phyloP scores from a whole-genome alignment of 129 eudicot species.

The Scalesia atractyloides region DNA sequence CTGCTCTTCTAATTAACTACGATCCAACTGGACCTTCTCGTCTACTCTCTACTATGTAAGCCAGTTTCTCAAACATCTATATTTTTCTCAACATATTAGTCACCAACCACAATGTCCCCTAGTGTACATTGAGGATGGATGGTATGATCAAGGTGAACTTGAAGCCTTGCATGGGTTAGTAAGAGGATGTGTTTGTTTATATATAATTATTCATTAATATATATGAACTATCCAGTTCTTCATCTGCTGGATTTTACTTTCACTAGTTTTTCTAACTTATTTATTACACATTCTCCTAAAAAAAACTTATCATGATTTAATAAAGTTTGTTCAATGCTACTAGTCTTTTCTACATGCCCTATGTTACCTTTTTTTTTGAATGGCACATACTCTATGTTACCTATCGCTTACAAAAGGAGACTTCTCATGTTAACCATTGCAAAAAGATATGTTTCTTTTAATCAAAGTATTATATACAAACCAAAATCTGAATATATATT shows the following conservation, averaged over 20 bases:
- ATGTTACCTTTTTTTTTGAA: too few relatives aligned
- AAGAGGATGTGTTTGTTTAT: background rate
- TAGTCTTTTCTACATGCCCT: too few relatives aligned
- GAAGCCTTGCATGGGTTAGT: background rate
- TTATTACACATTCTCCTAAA: background rate
- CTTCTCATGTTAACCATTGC: background rate
- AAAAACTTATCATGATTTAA: background rate
- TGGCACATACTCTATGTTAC: background rate
- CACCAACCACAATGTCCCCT: background rate
- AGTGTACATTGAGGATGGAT: background rate
- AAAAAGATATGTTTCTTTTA: background rate
- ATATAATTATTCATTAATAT: background rate
- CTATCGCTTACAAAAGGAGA: background rate
- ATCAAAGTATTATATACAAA: background rate
- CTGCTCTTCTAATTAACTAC: slow-evolving; percentile 80
- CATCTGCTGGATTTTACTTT: background rate
- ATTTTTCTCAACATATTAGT: background rate
- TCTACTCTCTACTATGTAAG: slow-evolving; percentile 84
- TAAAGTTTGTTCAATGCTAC: background rate
- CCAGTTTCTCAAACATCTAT: background rate
- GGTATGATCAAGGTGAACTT: slow-evolving; percentile 9
- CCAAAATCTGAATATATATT: background rate
- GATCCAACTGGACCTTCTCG: slow-evolving; percentile 98
- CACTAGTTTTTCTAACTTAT: background rate
- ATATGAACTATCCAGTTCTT: background rate